Base-by-base conservation (phyloP, 768 basidiomycete species). In the Gautieria morchelliformis region DNA sequence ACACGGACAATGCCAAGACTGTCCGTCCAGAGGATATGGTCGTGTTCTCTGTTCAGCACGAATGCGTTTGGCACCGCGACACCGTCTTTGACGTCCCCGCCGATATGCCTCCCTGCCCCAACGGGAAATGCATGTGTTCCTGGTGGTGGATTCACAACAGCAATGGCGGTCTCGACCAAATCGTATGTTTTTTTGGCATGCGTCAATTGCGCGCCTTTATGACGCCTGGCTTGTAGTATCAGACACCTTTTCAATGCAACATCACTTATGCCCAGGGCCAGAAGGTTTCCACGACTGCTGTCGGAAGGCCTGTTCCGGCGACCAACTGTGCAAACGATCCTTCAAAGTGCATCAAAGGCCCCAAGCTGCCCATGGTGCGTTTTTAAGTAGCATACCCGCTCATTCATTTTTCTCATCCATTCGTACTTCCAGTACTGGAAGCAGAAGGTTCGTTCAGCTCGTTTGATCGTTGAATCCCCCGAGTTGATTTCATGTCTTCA, bases 171-270 rank as follows among this genome's bases (percentile, higher is more conserved):
- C 47, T 60, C 27, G 54, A 57, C 32, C 47, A 45, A 33, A 53
- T 49, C 48, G 58, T 39, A 9, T 37, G 14, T 37, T 37, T 37
- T 37, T 2, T 3, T 14, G 14, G 14, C 35, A 37, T 14, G 9
- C 35, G 10, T 37, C 14, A 10, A 4, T 37, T 14, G 3, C 35
- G 35, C 8, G 35, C 14, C 14, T 37, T 9, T n/a, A 22, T 17
- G 27, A 41, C 24, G 58, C 14, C 50, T 10, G 15, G 6, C 17
- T 20, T 35, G 10, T 4, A 57, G 56, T 87, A 86, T 67, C 87
- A 87, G 85, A 87, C 81, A 53, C 84, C 81, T 4, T 87, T 87
- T 75, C 77, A 77, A 59, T 88, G 87, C 69, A 77, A 79, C 56
- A 65, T 87, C 52, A 81, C 80, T 0, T 70, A 71, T 37, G 72